phyloP scores from a whole-genome alignment of 768 basidiomycete species.

The Russula abietina region DNA sequence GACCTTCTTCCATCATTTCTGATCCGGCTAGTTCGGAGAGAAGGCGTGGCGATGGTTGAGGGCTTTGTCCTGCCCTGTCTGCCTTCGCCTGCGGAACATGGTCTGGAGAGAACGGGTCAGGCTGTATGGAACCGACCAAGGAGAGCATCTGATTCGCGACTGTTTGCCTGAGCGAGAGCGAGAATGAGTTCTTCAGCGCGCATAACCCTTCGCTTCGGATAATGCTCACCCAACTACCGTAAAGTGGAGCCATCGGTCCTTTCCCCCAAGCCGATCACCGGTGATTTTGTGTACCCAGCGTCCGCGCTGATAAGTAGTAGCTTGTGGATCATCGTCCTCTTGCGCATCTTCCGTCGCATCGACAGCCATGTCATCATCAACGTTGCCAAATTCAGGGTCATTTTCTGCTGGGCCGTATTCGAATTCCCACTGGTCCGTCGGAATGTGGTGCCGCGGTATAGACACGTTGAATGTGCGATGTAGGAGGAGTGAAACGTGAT shows the following conservation, averaged over 20 bases:
- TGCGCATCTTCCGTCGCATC: constrained; percentile 24
- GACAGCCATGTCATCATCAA: constrained; percentile 21
- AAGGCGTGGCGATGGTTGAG: constrained; percentile 10
- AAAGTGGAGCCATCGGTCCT: constrained; percentile 64
- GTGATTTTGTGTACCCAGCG: constrained; percentile 76
- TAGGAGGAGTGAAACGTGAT: constrained; percentile 84
- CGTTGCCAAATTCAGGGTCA: constrained; percentile 62
- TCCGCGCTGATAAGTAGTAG: constrained; percentile 48
- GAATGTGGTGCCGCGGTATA: constrained; percentile 89
- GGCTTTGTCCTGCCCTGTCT: constrained; percentile 26
- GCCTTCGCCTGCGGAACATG: constrained; percentile 39
- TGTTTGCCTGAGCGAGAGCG: constrained; percentile 51
- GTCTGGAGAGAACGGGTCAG: constrained; percentile 63
- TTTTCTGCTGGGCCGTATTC: constrained; percentile 80
- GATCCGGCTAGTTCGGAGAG: constrained; percentile 13
- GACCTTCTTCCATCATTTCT: constrained; percentile 26
- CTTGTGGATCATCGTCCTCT: constrained; percentile 19
- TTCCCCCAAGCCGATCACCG: constrained; percentile 61
- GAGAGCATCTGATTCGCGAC: constrained; percentile 94
- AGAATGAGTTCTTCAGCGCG: not conserved
- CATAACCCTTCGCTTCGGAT: not conserved
- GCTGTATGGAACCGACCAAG: constrained; percentile 74
- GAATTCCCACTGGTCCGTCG: constrained; percentile 72
- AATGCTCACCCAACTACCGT: constrained; percentile 77
- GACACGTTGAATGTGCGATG: constrained; percentile 94